Evolutionary conservation across 225 moss, liverwort and hornwort species (phyloP), one percentile per base, ranked within the genome.

Genomic region (Climacium dendroides): DNA sequence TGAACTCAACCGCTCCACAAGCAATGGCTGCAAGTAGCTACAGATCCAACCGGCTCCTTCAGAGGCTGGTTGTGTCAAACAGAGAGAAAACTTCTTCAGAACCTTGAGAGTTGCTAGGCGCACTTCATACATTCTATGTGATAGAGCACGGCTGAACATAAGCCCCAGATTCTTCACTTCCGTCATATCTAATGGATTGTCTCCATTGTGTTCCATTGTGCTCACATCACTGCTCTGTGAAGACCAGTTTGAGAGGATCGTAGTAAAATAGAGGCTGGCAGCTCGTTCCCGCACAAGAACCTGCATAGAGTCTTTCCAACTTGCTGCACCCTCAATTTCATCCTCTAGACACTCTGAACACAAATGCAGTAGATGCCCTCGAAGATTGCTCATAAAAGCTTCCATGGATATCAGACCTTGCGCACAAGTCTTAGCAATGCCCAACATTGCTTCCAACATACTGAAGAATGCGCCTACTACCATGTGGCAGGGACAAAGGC

Each of bases 21-120:
- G 89, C 74, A 96, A 82, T 45, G 96, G 93, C 86, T 93, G 95
- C 90, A 99, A 90, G 85, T 92, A 94, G 73, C 89, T 89, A 54
- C 90, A 63, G 58, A 92, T 84, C 92, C 92, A 92, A 75, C 85
- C 73, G 66, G 74, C 82, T 62, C 66, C 88, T 79, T 84, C 76
- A 54, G 63, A 80, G 78, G 63, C 85, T 84, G 88, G 86, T 55
- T 50, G 82, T 30, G 89, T 89, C 74, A 95, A 90, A 54, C 84
- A 90, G 72, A 67, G 72, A 85, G 85, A 91, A 76, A 89, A 94
- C 87, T 88, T 91, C 84, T 96, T 97, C 71, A 99, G 82, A 69
- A 95, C 96, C 92, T 96, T 97, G 83, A 99, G 84, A 64, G 95
- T 96, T 73, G 93, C 89, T 60, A 97, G 90, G 52, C 99, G 99